phyloP scores from a whole-genome alignment of 768 basidiomycete species.

The Amanita muscaria region DNA sequence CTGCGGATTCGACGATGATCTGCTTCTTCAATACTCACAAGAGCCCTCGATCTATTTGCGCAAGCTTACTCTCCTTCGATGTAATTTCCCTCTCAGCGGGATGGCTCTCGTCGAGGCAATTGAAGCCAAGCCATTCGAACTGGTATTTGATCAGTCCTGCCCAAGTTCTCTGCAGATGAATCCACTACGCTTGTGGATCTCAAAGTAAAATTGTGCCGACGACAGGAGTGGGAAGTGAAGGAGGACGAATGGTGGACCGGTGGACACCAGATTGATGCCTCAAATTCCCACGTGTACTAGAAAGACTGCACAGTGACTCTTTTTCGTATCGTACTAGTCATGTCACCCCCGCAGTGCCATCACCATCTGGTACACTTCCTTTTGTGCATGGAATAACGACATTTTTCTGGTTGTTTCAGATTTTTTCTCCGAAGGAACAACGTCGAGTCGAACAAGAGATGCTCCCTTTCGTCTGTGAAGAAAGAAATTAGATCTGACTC shows the following conservation, averaged over 20 bases:
- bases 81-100: neutral
- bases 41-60: neutral
- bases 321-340: too few species aligned
- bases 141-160: neutral
- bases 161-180: too few species aligned
- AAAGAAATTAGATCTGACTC: constrained; percentile 23
- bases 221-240: too few species aligned
- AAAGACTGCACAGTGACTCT: too few species aligned
- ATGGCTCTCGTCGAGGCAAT: neutral
- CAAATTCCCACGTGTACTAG: neutral
- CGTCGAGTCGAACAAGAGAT: constrained; percentile 27
- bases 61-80: neutral
- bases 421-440: constrained; percentile 30
- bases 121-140: neutral
- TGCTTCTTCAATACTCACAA: neutral
- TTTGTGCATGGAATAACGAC: too few species aligned
- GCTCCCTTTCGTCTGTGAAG: constrained; percentile 18
- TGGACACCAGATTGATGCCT: neutral
- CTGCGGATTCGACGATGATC: neutral
- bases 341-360: too few species aligned
- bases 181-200: too few species aligned
- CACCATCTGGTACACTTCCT: too few species aligned
- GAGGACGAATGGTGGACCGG: neutral
- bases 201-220: too few species aligned
- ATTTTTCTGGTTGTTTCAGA: too few species aligned